Evolutionary conservation across 352 stramenopile genomes (phyloP).

Genomic region (Phytophthora cajani): DNA sequence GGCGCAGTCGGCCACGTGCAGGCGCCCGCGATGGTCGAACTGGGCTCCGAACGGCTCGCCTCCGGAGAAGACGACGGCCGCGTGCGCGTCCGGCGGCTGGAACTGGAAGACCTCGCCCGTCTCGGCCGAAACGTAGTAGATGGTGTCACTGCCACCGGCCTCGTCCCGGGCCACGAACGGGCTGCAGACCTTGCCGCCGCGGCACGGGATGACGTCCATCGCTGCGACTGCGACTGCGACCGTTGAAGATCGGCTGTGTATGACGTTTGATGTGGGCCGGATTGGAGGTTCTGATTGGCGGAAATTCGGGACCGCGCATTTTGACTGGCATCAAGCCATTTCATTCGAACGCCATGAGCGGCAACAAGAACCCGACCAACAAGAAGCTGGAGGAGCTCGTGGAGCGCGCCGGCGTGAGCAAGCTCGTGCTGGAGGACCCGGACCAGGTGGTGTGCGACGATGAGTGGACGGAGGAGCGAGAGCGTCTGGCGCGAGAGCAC

Average conservation of each 20-base stretch:
- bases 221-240: neutral
- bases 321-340: too few species aligned
- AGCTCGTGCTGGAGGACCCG: slow-evolving; percentile 70
- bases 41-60: slow-evolving; percentile 72
- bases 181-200: slow-evolving; percentile 77
- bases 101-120: slow-evolving; percentile 75
- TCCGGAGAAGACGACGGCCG: slow-evolving; percentile 63
- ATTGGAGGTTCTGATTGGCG: neutral
- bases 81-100: slow-evolving; percentile 54
- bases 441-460: slow-evolving; percentile 78
- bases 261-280: too few species aligned
- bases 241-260: slow-evolving; percentile 27
- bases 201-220: slow-evolving; percentile 58
- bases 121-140: slow-evolving; percentile 79
- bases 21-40: slow-evolving; percentile 62
- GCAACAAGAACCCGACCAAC: slow-evolving; percentile 68
- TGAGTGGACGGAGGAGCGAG: slow-evolving; percentile 84
- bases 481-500: slow-evolving; percentile 70
- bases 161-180: slow-evolving; percentile 51
- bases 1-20: slow-evolving; percentile 78
- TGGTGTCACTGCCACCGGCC: slow-evolving; percentile 16
- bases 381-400: slow-evolving; percentile 80
- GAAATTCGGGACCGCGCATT: too few species aligned
- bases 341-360: slow-evolving; percentile 32
- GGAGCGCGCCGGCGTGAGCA: slow-evolving; percentile 71